phyloP scores from a whole-genome alignment of 2,329 filamentous ascomycete genomes.

The Pestalotiopsis sp. region DNA sequence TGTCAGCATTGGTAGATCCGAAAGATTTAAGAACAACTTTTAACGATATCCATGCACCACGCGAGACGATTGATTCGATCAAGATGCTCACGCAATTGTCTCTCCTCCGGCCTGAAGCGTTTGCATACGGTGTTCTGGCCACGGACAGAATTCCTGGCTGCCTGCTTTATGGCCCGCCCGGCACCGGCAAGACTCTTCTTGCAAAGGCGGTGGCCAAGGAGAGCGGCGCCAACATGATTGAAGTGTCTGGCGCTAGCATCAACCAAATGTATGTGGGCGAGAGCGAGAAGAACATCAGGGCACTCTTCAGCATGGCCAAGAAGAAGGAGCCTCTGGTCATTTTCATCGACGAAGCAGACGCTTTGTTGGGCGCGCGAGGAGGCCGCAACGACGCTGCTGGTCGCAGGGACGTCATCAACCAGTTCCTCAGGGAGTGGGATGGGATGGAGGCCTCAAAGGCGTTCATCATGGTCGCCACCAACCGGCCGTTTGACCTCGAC shows the following conservation, averaged over 20 bases:
- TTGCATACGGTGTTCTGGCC: slow-evolving; percentile 89
- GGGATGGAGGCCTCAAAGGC: slow-evolving; percentile 80
- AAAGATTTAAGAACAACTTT: slow-evolving; percentile 86
- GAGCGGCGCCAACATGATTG: slow-evolving; percentile 73
- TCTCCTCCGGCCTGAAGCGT: slow-evolving; percentile 87
- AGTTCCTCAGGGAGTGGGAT: slow-evolving; percentile 97
- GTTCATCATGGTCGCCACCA: slow-evolving; percentile 98
- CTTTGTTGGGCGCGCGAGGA: slow-evolving; percentile 79
- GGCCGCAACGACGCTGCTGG: slow-evolving; percentile 66
- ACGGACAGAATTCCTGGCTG: slow-evolving; percentile 90
- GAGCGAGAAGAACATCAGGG: slow-evolving; percentile 92
- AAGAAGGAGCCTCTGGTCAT: slow-evolving; percentile 91
- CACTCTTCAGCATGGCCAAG: slow-evolving; percentile 87
- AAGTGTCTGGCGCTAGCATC: slow-evolving; percentile 87
- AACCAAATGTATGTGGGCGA: slow-evolving; percentile 97
- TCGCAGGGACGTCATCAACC: slow-evolving; percentile 90
- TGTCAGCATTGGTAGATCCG: slow-evolving; percentile 80
- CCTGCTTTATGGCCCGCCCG: slow-evolving; percentile 84
- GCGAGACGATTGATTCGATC: slow-evolving; percentile 82
- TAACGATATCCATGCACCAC: slow-evolving; percentile 78
- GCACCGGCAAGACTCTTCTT: slow-evolving; percentile 73
- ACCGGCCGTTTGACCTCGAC: slow-evolving; percentile 92
- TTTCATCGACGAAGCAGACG: slow-evolving; percentile 96
- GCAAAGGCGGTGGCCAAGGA: slow-evolving; percentile 71
- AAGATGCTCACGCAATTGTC: slow-evolving; percentile 89